Evolutionary conservation across 306 rosid species (phyloP).

Genomic region (Alnus glutinosa): DNA sequence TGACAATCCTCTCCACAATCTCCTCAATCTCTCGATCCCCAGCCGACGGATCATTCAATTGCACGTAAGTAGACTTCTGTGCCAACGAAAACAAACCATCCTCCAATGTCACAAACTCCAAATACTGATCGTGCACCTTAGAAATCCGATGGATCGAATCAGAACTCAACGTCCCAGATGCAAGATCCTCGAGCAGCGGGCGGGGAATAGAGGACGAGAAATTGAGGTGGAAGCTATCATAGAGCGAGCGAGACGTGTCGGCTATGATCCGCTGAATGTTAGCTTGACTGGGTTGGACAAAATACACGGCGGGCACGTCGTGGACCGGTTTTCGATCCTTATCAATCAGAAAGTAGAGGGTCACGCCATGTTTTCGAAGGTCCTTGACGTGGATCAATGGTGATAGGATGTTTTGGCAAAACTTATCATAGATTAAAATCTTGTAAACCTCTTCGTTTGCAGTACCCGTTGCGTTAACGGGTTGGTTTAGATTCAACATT

Average conservation of each 20-base stretch:
- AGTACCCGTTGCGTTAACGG: slow-evolving; percentile 62
- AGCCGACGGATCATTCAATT: slow-evolving; percentile 87
- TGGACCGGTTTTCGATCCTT: slow-evolving; percentile 91
- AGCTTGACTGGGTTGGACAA: slow-evolving; percentile 66
- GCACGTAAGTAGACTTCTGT: slow-evolving; percentile 67
- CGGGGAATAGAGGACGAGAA: slow-evolving; percentile 88
- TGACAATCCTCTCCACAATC: slow-evolving; percentile 70
- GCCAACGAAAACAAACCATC: slow-evolving; percentile 84
- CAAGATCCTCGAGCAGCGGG: slow-evolving; percentile 87
- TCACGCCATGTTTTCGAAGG: slow-evolving; percentile 92
- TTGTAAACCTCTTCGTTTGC: slow-evolving; percentile 90
- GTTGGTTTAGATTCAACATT: slow-evolving; percentile 94
- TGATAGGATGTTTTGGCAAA: slow-evolving; percentile 83
- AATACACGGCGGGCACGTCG: slow-evolving; percentile 91
- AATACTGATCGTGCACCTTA: slow-evolving; percentile 93
- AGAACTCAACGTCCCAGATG: slow-evolving; percentile 68
- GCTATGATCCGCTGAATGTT: slow-evolving; percentile 74
- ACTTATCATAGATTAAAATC: slow-evolving; percentile 83
- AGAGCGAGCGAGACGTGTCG: slow-evolving; percentile 69
- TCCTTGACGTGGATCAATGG: slow-evolving; percentile 92
- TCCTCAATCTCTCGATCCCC: slow-evolving; percentile 95
- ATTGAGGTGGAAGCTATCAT: slow-evolving; percentile 73
- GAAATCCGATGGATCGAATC: slow-evolving; percentile 73
- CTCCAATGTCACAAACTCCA: slow-evolving; percentile 86
- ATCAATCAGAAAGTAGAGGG: slow-evolving; percentile 81